Base-by-base conservation (phyloP, 768 basidiomycete genomes). In the Boletus insuetus region DNA sequence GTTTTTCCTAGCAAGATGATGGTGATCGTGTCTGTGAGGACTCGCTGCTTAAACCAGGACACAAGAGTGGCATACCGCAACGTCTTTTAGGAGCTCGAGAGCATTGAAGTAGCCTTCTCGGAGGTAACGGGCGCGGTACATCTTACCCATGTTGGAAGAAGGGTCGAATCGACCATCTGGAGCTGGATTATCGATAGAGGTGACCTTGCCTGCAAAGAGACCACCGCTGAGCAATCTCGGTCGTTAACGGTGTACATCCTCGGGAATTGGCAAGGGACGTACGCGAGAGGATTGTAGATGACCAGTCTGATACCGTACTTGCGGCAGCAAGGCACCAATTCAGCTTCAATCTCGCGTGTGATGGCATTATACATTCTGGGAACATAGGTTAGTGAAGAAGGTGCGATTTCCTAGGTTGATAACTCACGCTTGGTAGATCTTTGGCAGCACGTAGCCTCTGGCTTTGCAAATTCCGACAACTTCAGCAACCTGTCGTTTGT, bases 231-330 rank as follows among this genome's bases (percentile, higher is more conserved):
- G 19, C 16, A 8, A 20, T 38, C 22, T 40, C 32, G 16, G 6
- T 10, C 34, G 38, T 53, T 4, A 47, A 38, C 0, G 3, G 26
- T 3, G 34, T 31, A n/a, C n/a, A 46, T 3, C 10, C 17, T 24
- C 16, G 0, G 42, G 13, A 48, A 17, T 29, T 3, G 19, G 31
- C 12, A 39, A 19, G n/a, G 20, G 52, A 69, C 68, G 41, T 55
- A 78, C 73, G 76, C 82, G 52, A 85, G 70, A 44, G 82, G 81
- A 56, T 80, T 84, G 61, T 81, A 85, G 49, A 78, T 75, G 42
- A 82, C 81, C 56, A 84, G 75, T 41, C 80, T 76, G 43, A 85
- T 74, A 8, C 79, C 80, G 54, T n/a, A n/a, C n/a, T n/a, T 83
- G 39, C 82, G 75, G 51, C 81, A 76, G 66, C 82, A 83, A 1